Base-by-base conservation (phyloP, 306 rosid species). In the Amphicarpaea edgeworthii region DNA sequence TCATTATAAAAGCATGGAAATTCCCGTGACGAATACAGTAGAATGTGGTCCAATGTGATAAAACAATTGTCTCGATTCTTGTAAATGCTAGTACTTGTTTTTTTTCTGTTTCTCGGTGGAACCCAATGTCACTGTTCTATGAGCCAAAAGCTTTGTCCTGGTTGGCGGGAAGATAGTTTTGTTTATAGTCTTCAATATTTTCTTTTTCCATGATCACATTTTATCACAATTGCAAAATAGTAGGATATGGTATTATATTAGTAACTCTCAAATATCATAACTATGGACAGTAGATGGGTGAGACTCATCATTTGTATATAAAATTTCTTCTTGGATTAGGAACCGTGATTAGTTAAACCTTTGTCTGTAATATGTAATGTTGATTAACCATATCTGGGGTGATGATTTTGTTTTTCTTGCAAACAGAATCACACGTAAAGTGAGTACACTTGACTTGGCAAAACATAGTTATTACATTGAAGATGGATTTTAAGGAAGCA, bases 401-500 rank as follows among this genome's bases (percentile, higher is more conserved):
- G 46, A 21, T 34, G 47, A 10, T 37, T 37, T 81, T 50, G 14
- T 45, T 67, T 55, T 19, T 46, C 19, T 83, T 60, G 72, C 65
- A 50, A 64, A n/a, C 34, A 19, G 26, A 34, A 70, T 12, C 24
- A 16, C 70, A 49, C 46, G 37, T 45, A 57, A 60, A 67, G 68
- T 51, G 57, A 59, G 30, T 41, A 8, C 46, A 71, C 1, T 66
- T 55, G 54, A 71, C 1, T 66, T 55, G 54, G 73, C 53, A 42
- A 38, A 42, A 58, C 54, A 38, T 23, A 40, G 43, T 62, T 23
- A n/a, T 62, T 23, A n/a, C 0, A 28, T 49, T 70, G 41, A 70
- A 74, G 81, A 93, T 95, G 99, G 96, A 95, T 76, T 71, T 89
- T 47, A 83, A 95, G 61, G 99, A 89, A 80, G 82, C 77, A 61